These are phyloP conservation scores for Cladobotryum mycophilum DNA, from an alignment of 2,329 filamentous ascomycete genomes.

Conservation along the genomic window DNA sequence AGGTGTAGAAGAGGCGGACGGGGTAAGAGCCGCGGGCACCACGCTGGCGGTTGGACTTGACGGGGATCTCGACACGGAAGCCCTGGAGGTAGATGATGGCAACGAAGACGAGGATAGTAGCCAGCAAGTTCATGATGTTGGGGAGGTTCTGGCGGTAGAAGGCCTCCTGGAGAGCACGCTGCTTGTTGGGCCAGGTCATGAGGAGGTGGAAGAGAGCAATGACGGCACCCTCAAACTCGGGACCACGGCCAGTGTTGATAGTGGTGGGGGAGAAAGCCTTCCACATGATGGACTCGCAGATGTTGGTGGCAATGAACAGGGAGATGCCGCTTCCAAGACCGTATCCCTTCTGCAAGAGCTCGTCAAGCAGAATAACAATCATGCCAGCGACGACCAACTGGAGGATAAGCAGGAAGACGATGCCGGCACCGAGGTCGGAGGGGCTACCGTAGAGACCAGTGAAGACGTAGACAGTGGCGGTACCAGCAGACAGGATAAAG, in stretches of 20 bases:
- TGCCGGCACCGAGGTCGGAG: conserved; percentile 92
- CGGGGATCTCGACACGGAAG: conserved; percentile 99
- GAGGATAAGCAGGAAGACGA: conserved; percentile 96
- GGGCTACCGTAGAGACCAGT: conserved; percentile 96
- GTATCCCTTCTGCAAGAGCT: conserved; percentile 98
- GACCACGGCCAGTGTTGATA: conserved; percentile 98
- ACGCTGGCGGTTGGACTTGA: conserved; percentile 98
- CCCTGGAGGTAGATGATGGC: conserved; percentile 99
- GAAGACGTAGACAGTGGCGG: conserved; percentile 96
- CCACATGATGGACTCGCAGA: conserved; percentile 99
- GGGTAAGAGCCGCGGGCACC: conserved; percentile 97
- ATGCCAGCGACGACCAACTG: conserved; percentile 96
- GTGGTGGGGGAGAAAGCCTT: conserved; percentile 99
- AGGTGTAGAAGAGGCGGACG: conserved; percentile 98
- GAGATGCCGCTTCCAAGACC: conserved; percentile 98
- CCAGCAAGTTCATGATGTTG: conserved; percentile 98
- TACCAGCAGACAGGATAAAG: conserved; percentile 95
- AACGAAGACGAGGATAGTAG: conserved; percentile 88
- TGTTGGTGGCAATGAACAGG: conserved; percentile 99
- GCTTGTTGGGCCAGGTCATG: conserved; percentile 99
- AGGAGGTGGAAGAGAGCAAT: conserved; percentile 97
- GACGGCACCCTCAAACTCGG: conserved; percentile 97
- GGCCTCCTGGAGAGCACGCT: conserved; percentile 93
- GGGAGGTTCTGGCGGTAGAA: conserved; percentile 99
- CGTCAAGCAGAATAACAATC: conserved; percentile 98